Conservation (phyloP, 2,329 filamentous ascomycete species). For the Apiospora kogelbergensis region DNA sequence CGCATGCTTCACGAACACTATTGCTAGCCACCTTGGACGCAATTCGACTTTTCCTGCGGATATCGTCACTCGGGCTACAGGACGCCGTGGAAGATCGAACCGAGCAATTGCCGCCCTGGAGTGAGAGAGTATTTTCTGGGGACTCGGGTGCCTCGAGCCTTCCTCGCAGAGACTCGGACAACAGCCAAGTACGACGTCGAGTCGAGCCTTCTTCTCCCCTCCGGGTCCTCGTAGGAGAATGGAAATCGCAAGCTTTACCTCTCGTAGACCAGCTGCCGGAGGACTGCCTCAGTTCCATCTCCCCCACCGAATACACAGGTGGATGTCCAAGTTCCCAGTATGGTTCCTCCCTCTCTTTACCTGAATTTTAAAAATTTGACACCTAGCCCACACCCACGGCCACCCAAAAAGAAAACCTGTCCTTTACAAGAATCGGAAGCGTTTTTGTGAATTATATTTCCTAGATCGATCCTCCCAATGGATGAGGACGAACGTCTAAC, state of each 20-base stretch:
- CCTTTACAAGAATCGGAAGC: slow-evolving; percentile 4
- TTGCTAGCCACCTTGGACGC: neutral
- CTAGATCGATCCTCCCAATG: neutral
- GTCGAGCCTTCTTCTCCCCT: slow-evolving; percentile 6
- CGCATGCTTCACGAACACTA: neutral
- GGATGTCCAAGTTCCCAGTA: slow-evolving; percentile 35
- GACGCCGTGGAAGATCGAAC: neutral
- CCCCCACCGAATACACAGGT: slow-evolving; percentile 33
- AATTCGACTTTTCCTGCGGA: neutral
- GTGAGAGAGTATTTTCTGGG: neutral
- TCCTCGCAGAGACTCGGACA: neutral
- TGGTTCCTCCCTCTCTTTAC: slow-evolving; percentile 16
- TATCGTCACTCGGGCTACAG: neutral
- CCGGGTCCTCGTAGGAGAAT: slow-evolving; percentile 20
- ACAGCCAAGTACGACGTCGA: neutral
- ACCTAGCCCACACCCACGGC: neutral
- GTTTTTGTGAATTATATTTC: neutral
- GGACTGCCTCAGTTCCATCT: slow-evolving; percentile 53
- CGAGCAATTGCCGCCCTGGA: neutral
- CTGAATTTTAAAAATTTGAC: neutral
- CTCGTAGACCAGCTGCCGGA: slow-evolving; percentile 68
- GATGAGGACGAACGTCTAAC: slow-evolving; percentile 34
- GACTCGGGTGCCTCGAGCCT: slow-evolving; percentile 4
- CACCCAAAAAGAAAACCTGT: neutral
- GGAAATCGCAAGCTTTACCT: slow-evolving; percentile 58